Evolutionary conservation across 192 early-diverging fungal species (phyloP), one percentile per base, ranked within the genome.

Genomic region (Linnemannia exigua): DNA sequence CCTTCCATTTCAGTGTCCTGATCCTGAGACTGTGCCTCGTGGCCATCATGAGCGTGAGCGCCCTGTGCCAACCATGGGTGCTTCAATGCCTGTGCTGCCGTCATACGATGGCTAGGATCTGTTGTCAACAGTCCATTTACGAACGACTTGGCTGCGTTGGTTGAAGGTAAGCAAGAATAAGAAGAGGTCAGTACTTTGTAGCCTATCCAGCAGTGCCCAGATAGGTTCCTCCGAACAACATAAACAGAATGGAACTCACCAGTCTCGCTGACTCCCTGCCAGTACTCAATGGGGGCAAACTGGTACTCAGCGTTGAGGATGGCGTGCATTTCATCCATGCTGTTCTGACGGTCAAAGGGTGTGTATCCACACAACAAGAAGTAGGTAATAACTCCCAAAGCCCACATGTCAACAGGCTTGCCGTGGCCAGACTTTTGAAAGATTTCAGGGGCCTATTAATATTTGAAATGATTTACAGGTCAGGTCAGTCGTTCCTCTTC

Each of bases 371-470:
- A 92, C 1, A 97, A 89, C 70, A 95, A 82, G 77, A 96, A 95
- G 78, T 92, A 97, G 0, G 95, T 89, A 72, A 96, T 93, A 17
- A 95, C 93, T 63, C 95, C 95, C 50, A 94, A 89, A 1, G 95
- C 95, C 96, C 96, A 96, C 91, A 96, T 91, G 54, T 95, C 95
- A 19, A 96, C 95, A n/a, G 94, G 92, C 79, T 92, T 93, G 37
- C 94, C 94, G 58, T 97, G 92, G 3, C 93, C 93, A 1, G 79
- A 77, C 48, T 91, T 93, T 73, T 87, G 84, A 38, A 89, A 91
- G 69, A 93, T 93, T 67, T 93, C 92, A 14, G 92, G 92, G 9
- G 90, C 91, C 91, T 92, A 87, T 28, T 11, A 51, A 37, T 41
- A 31, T 12, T 36, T 35, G n/a, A 9, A 80, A 76, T 50, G 50